Percentiles rank a stretch among this genome's conserved stretches.
Conservation (phyloP, 148 eudicot species). For the Bassia scoparia region DNA sequence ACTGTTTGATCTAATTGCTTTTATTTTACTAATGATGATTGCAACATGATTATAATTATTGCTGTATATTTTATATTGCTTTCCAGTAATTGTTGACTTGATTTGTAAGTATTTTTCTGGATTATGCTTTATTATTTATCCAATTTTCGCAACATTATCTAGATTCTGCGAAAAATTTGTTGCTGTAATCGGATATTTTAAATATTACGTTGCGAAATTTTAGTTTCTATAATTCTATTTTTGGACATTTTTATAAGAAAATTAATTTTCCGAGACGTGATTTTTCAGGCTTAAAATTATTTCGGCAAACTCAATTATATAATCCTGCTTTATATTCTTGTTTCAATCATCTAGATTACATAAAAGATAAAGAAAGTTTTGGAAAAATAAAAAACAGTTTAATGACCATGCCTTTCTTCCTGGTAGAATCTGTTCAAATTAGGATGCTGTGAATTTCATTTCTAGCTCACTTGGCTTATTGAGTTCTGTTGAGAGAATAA, state of each 20-base stretch:
- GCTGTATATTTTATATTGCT: not conserved
- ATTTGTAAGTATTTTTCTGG: not conserved
- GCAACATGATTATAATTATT: not conserved
- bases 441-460: not conserved
- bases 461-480: not conserved
- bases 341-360: not conserved
- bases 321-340: not conserved
- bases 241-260: too few relatives aligned
- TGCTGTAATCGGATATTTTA: not conserved
- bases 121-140: too few relatives aligned
- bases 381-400: too few relatives aligned
- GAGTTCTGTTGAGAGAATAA: not conserved
- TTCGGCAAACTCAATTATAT: too few relatives aligned
- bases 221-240: slow-evolving; percentile 1
- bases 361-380: too few relatives aligned
- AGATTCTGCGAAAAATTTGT: not conserved
- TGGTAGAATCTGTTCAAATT: too few relatives aligned
- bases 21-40: not conserved
- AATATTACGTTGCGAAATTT: too few relatives aligned
- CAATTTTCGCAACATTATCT: not conserved
- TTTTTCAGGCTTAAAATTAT: too few relatives aligned
- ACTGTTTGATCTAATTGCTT: slow-evolving; percentile 15
- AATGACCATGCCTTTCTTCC: too few relatives aligned
- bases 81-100: slow-evolving; percentile 25
- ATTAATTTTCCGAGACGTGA: too few relatives aligned